Conservation (phyloP, 495 filamentous ascomycete genomes). For the Xylaria nigripes region DNA sequence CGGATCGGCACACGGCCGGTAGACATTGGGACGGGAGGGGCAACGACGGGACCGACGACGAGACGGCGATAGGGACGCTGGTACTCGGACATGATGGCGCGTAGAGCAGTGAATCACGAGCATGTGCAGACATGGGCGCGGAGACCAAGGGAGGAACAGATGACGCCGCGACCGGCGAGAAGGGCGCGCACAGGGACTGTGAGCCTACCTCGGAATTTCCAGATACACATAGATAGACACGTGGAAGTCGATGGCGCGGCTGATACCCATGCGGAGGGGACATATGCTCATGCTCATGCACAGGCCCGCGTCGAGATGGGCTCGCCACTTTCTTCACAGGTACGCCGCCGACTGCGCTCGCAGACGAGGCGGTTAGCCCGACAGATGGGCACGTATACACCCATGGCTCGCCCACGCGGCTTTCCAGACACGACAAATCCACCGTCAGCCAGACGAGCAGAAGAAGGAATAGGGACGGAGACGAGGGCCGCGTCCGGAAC, state of each 20-base stretch:
- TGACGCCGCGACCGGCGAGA: neutral
- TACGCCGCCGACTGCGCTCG: constrained; percentile 1
- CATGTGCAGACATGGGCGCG: neutral
- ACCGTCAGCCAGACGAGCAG: neutral
- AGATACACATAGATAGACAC: too few species aligned
- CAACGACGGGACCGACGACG: constrained; percentile 9
- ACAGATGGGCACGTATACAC: neutral
- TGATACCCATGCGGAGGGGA: neutral
- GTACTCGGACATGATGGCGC: constrained; percentile 1
- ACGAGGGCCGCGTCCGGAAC: neutral
- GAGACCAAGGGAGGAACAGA: neutral
- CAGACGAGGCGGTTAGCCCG: neutral
- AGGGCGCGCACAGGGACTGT: neutral
- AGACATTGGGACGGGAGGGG: constrained; percentile 6
- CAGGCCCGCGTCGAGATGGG: constrained; percentile 1
- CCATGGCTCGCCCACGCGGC: neutral
- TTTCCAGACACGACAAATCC: neutral
- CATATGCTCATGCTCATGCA: neutral
- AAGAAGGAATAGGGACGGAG: neutral
- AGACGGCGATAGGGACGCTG: constrained; percentile 19
- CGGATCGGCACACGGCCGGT: constrained; percentile 19
- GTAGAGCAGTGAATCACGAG: neutral
- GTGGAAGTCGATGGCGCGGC: too few species aligned
- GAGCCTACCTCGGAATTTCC: too few species aligned
- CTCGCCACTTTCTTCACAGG: neutral